Evolutionary conservation across 1,284 basidiomycete species (phyloP), one percentile per base, ranked within the genome.

Genomic region (Thecaphora thlaspeos): DNA sequence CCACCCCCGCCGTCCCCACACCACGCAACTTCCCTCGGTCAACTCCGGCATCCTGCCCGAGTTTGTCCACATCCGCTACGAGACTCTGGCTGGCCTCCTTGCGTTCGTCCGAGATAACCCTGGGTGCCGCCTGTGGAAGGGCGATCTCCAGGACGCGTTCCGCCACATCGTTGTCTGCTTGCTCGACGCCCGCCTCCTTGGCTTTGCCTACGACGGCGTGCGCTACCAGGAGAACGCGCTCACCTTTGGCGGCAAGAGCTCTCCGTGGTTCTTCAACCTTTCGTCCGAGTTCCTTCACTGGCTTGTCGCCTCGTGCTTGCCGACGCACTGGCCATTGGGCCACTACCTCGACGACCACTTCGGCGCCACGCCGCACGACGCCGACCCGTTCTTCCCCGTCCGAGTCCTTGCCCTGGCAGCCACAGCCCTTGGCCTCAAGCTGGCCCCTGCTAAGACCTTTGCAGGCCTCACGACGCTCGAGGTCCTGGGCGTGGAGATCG

Each of bases 321-420:
- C 21, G 28, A 22, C 24, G n/a, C 41, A 15, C 8, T 8, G n/a
- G n/a, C 41, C 4, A 8, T 43, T 15, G 41, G 28, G 8, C n/a
- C 41, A 43, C 26, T 24, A 43, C 22, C 24, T 43, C 12, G 41
- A 43, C 18, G 41, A 43, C 41, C 23, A 26, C 41, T 43, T 43
- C 24, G 41, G 41, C 17, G 41, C 41, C 7, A 11, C 11, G 11
- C 11, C 26, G 26, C 26, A 5, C 11, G 26, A 11, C 26, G 5
- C 7, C 7, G 11, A 28, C 26, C 7, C 26, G 11, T 5, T 11
- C 26, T 5, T 11, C 7, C 26, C 26, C 26, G 26, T 28, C 26
- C 26, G 26, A 5, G 26, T 11, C 7, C 26, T 28, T 5, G 26
- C 26, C 7, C 5, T 28, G 26, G 26, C 26, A 7, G 5, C 7